phyloP scores from a whole-genome alignment of 2,329 filamentous ascomycete genomes.

The Aspergillus brasiliensis region DNA sequence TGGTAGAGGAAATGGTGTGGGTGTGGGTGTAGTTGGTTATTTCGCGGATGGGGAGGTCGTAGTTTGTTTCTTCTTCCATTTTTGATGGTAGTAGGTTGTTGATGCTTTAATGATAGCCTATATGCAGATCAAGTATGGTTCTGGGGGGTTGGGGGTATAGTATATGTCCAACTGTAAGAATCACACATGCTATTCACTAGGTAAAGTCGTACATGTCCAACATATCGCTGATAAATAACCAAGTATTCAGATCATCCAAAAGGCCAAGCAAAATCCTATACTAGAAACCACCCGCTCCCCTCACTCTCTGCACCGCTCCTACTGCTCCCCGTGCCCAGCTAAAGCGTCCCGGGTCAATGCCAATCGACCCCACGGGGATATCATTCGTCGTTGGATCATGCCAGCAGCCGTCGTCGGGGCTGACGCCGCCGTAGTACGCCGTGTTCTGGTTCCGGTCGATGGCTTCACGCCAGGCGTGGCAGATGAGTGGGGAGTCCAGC shows the following conservation, averaged over 20 bases:
- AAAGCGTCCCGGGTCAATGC: conserved; percentile 57
- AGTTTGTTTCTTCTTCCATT: neutral
- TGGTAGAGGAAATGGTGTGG: neutral
- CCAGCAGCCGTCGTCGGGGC: conserved; percentile 63
- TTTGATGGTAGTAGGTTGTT: too few species aligned
- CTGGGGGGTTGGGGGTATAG: neutral
- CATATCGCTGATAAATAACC: neutral
- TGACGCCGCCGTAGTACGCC: conserved; percentile 57
- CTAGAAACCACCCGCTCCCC: conserved; percentile 59
- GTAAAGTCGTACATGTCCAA: neutral
- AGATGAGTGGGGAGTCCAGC: conserved; percentile 66
- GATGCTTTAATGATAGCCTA: too few species aligned
- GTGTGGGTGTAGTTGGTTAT: neutral
- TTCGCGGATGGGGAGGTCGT: neutral
- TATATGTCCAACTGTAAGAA: neutral
- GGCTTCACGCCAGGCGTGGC: conserved; percentile 63
- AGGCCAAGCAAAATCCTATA: neutral
- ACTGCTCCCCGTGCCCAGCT: conserved; percentile 61
- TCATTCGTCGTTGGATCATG: conserved; percentile 53
- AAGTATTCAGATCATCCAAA: neutral
- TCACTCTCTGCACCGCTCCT: conserved; percentile 60
- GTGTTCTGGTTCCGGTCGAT: conserved; percentile 70
- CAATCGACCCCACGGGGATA: conserved; percentile 54
- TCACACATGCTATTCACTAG: neutral
- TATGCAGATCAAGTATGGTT: too few species aligned